Evolutionary conservation across 345 rosid genomes (phyloP).

Genomic region (Schrenkiella parvula): DNA sequence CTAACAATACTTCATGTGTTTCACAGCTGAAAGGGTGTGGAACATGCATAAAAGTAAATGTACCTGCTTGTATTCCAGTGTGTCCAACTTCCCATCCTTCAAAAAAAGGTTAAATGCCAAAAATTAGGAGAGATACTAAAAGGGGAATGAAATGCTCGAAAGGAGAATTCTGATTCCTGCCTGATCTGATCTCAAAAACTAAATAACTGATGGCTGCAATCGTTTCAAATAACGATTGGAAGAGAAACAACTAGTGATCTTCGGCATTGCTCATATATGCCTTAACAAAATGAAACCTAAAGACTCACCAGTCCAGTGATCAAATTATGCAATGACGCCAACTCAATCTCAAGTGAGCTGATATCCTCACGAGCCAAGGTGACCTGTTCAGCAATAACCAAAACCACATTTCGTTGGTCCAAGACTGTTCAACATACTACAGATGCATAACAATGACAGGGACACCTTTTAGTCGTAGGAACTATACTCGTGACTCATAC

Average conservation of each 20-base stretch:
- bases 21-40: not conserved
- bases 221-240: not conserved
- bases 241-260: not conserved
- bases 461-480: not conserved
- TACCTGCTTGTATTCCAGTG: slow-evolving; percentile 84
- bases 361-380: slow-evolving; percentile 50
- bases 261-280: slow-evolving; percentile 5
- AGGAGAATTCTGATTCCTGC: not conserved
- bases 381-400: slow-evolving; percentile 47
- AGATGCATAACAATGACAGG: not conserved
- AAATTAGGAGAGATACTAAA: slow-evolving; percentile 1
- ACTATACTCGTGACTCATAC: slow-evolving; percentile 36
- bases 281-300: not conserved
- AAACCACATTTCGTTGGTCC: not conserved
- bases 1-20: not conserved
- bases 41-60: not conserved
- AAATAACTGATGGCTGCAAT: not conserved
- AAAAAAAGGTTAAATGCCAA: slow-evolving; percentile 8
- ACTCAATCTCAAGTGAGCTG: slow-evolving; percentile 45
- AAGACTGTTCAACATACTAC: not conserved
- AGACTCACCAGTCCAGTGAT: slow-evolving; percentile 72
- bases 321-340: slow-evolving; percentile 53
- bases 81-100: slow-evolving; percentile 76
- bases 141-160: not conserved
- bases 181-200: no score